Evolutionary conservation across 352 stramenopile species (phyloP).

Genomic region (Pythium dissotocum): DNA sequence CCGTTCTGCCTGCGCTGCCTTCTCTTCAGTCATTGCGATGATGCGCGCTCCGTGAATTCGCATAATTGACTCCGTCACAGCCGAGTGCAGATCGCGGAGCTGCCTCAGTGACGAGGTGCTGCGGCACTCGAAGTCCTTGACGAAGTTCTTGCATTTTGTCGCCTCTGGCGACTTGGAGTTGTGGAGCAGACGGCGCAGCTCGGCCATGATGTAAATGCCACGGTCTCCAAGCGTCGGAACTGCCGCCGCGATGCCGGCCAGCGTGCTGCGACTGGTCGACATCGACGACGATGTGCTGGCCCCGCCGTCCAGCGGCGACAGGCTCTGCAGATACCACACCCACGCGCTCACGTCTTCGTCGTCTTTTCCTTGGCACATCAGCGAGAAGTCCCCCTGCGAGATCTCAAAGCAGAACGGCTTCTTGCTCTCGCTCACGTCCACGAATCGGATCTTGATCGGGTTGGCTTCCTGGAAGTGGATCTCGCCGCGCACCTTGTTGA

Average conservation of each 20-base stretch:
- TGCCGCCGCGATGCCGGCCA: conserved; percentile 8
- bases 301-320: conserved; percentile 39
- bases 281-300: conserved; percentile 27
- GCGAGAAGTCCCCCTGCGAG: conserved; percentile 62
- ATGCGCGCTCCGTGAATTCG: conserved; percentile 66
- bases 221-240: conserved; percentile 51
- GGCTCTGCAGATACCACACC: conserved; percentile 80
- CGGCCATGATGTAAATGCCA: conserved; percentile 82
- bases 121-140: conserved; percentile 55
- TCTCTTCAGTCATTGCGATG: conserved; percentile 46
- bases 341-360: conserved; percentile 87
- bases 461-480: conserved; percentile 69
- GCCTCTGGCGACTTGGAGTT: conserved; percentile 77
- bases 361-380: conserved; percentile 76
- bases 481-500: conserved; percentile 75
- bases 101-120: conserved; percentile 45
- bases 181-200: conserved; percentile 73
- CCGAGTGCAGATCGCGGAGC: conserved; percentile 64
- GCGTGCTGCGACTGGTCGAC: conserved; percentile 10
- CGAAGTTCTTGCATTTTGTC: conserved; percentile 67
- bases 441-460: conserved; percentile 67
- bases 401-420: conserved; percentile 87
- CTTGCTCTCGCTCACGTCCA: conserved; percentile 79
- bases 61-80: conserved; percentile 64
- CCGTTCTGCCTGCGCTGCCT: conserved; percentile 32